Evolutionary conservation across 2,329 filamentous ascomycete species (phyloP).

Genomic region (Colletotrichum noveboracense): DNA sequence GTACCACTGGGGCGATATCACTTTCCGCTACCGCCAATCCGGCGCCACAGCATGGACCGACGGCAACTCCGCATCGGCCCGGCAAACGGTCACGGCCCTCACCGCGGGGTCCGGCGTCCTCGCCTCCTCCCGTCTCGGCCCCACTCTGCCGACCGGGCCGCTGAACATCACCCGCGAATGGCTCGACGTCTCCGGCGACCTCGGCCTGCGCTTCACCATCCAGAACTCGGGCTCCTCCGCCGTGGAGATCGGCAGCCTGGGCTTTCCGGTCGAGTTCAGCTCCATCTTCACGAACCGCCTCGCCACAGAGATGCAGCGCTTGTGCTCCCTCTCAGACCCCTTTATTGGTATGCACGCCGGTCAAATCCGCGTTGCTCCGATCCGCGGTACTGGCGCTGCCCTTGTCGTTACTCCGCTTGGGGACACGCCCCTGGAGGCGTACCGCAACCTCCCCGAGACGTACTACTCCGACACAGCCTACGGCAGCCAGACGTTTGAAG

Average conservation of each 20-base stretch:
- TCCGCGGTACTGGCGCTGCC: constrained; percentile 54
- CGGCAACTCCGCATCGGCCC: constrained; percentile 49
- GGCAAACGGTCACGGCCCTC: constrained; percentile 40
- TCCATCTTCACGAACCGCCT: constrained; percentile 62
- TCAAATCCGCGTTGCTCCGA: constrained; percentile 57
- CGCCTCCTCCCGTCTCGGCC: constrained; percentile 42
- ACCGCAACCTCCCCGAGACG: constrained; percentile 55
- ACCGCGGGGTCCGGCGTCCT: constrained; percentile 31
- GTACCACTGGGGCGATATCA: constrained; percentile 65
- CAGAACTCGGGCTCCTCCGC: constrained; percentile 43
- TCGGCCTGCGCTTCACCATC: constrained; percentile 57
- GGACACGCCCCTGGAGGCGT: constrained; percentile 54
- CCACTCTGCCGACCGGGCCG: constrained; percentile 44
- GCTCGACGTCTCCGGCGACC: constrained; percentile 51
- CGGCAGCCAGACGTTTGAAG: constrained; percentile 61
- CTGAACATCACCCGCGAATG: constrained; percentile 57
- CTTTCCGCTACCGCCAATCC: constrained; percentile 55
- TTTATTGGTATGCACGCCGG: constrained; percentile 65
- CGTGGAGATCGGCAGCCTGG: constrained; percentile 61
- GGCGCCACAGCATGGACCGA: constrained; percentile 46
- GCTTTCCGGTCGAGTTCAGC: constrained; percentile 66
- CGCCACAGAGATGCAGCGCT: constrained; percentile 50
- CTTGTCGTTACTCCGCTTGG: constrained; percentile 59
- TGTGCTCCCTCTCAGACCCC: constrained; percentile 62
- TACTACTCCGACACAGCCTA: constrained; percentile 45